A percentile compares a stretch with the other conserved stretches of the same genome.
Conservation (phyloP, 345 rosid genomes). For the Hirschfeldia incana region DNA sequence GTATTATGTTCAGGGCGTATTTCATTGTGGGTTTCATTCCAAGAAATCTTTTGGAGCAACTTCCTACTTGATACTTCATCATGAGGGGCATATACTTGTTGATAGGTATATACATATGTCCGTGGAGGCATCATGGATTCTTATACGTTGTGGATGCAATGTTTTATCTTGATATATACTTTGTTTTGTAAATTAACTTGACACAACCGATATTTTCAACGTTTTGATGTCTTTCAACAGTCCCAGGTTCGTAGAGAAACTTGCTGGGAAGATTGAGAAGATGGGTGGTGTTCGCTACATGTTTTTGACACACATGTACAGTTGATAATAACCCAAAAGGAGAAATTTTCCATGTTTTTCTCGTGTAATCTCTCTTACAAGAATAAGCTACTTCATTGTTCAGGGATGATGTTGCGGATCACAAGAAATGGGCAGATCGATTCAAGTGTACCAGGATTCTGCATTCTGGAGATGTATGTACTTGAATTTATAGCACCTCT, state of each 20-base stretch:
- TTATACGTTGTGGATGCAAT: conserved; percentile 1
- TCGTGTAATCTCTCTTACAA: conserved; percentile 14
- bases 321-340: background rate
- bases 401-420: conserved; percentile 78
- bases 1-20: conserved; percentile 50
- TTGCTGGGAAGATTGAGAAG: conserved; percentile 50
- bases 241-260: conserved; percentile 58
- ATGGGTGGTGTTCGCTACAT: conserved; percentile 59
- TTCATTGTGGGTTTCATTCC: conserved; percentile 73
- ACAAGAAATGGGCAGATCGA: conserved; percentile 59
- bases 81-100: conserved; percentile 62
- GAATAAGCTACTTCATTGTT: conserved; percentile 31
- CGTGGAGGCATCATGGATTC: background rate
- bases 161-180: background rate
- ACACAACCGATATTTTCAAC: background rate
- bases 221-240: conserved; percentile 38
- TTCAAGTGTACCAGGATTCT: conserved; percentile 53
- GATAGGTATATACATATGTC: conserved; percentile 53
- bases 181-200: background rate
- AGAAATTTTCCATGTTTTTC: background rate
- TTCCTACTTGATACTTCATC: conserved; percentile 55
- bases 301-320: conserved; percentile 66
- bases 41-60: conserved; percentile 65
- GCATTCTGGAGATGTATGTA: conserved; percentile 58
- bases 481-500: conserved; percentile 8